Base-by-base conservation (phyloP, 2,329 filamentous ascomycete species). In the Calonectria pseudoreteaudii region DNA sequence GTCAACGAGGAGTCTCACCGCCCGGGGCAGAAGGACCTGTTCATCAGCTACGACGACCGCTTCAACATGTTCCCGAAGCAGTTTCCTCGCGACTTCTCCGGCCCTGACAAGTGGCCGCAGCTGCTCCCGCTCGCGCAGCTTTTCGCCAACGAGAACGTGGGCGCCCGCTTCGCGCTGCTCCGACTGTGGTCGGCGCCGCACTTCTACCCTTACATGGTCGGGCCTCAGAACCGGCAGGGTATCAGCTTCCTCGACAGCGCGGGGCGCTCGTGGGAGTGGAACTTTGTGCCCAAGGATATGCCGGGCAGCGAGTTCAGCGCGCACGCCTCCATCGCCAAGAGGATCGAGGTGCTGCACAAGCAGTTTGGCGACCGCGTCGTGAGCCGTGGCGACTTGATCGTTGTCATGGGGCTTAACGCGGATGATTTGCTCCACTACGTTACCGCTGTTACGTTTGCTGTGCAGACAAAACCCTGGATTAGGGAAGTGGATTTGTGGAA, bases 391-490 rank as follows among this genome's bases (percentile, higher is more conserved):
- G 80, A 81, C 38, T 58, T 82, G 72, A 77, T 82, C n/a, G 70
- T 82, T 2, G 76, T 81, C 8, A 82, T 81, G 80, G 80, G 77
- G 0, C 69, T 73, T 14, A 69, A 78, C 66, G 71, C 60, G 0
- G 34, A 68, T 5, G 80, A 81, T 2, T 23, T 82, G 47, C 50
- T 82, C 2, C 82, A 71, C 62, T 68, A 70, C 6, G 78, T 74
- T 20, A 80, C 75, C 6, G 78, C 77, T 13, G 80, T 80, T 9
- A 75, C 76, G 11, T 82, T 82, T 78, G 78, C 77, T 0, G 38
- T 82, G 0, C 80, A 82, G 72, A 82, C 79, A 20, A 82, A 79
- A 74, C 78, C 80, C 14, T 82, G 81, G 78, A 26, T 81, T 16
- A 74, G 77, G 1, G 80, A 82, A 13, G 58, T 82, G 64, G 79